These are phyloP conservation scores for Septoria petroselini DNA, from an alignment of 2,329 filamentous ascomycete genomes.

Conservation along the genomic window DNA sequence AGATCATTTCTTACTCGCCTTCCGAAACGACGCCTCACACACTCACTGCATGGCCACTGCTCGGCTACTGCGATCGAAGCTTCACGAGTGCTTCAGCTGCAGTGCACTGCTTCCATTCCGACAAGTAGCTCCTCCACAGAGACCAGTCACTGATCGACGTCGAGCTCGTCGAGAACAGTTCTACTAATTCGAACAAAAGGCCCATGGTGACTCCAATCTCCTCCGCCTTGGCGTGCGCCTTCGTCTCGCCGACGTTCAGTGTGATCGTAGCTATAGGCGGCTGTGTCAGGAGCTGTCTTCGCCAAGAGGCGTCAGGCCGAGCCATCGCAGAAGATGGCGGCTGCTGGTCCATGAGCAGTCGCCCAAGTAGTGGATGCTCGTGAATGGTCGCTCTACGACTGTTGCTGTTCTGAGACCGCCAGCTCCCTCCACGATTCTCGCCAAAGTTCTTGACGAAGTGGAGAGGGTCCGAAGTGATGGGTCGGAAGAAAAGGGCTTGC, in stretches of 20 bases:
- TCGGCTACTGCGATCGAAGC: too few species aligned
- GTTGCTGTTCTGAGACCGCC: not conserved
- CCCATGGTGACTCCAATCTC: not conserved
- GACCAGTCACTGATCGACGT: constrained; percentile 3
- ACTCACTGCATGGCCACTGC: too few species aligned
- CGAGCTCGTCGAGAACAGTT: not conserved
- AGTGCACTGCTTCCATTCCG: not conserved
- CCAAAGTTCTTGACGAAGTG: not conserved
- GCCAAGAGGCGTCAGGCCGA: constrained; percentile 13
- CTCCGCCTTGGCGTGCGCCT: not conserved
- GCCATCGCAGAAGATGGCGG: not conserved
- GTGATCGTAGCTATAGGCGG: constrained; percentile 1
- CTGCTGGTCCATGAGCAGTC: not conserved
- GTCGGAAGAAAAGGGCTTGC: constrained; percentile 20
- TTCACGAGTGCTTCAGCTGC: not conserved
- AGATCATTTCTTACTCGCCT: too few species aligned
- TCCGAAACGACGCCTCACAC: too few species aligned
- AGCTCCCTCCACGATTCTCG: constrained; percentile 1
- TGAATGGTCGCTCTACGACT: not conserved
- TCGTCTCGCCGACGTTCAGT: not conserved
- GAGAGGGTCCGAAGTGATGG: constrained; percentile 1
- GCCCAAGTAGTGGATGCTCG: not conserved
- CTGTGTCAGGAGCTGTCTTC: constrained; percentile 15
- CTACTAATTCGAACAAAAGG: not conserved
- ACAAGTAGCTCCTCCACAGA: not conserved